Percentiles rank a stretch among this genome's conserved stretches.
Evolutionary conservation across 805 yeast genomes (phyloP).

Genomic region (Dipodascopsis tothii): DNA sequence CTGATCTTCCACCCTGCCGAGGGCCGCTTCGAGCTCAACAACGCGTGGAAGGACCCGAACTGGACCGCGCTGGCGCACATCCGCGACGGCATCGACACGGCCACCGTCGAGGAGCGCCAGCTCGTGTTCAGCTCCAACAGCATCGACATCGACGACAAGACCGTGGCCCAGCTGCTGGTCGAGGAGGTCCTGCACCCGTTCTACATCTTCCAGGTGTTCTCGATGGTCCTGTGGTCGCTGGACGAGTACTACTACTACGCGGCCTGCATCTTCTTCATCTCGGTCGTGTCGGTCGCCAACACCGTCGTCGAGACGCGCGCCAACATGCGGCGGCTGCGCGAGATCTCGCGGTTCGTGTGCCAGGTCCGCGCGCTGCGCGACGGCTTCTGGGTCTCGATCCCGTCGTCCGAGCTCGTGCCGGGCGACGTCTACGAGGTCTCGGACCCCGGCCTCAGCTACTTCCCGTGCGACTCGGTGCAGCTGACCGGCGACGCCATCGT

Average conservation of each 20-base stretch:
- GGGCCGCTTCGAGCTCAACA: conserved; percentile 75
- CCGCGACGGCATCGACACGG: conserved; percentile 56
- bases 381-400: conserved; percentile 81
- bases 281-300: conserved; percentile 68
- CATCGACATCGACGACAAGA: conserved; percentile 67
- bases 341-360: conserved; percentile 66
- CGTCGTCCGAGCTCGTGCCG: conserved; percentile 77
- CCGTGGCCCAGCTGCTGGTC: conserved; percentile 54
- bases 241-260: conserved; percentile 95
- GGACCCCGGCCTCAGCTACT: conserved; percentile 62
- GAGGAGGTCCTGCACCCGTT: conserved; percentile 94
- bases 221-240: conserved; percentile 82
- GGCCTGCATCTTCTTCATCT: conserved; percentile 78
- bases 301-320: conserved; percentile 79
- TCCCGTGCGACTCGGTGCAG: conserved; percentile 87
- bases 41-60: conserved; percentile 74
- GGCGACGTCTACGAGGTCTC: conserved; percentile 92
- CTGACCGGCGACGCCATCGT: conserved; percentile 89
- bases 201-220: conserved; percentile 87
- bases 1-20: conserved; percentile 80
- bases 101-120: conserved; percentile 57
- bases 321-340: conserved; percentile 54
- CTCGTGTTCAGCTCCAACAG: conserved; percentile 71
- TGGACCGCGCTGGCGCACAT: conserved; percentile 60
- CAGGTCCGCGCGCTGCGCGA: conserved; percentile 85